These are phyloP conservation scores for Apiotrichum domesticum DNA, from an alignment of 1,284 basidiomycete species.

Conservation along the genomic window DNA sequence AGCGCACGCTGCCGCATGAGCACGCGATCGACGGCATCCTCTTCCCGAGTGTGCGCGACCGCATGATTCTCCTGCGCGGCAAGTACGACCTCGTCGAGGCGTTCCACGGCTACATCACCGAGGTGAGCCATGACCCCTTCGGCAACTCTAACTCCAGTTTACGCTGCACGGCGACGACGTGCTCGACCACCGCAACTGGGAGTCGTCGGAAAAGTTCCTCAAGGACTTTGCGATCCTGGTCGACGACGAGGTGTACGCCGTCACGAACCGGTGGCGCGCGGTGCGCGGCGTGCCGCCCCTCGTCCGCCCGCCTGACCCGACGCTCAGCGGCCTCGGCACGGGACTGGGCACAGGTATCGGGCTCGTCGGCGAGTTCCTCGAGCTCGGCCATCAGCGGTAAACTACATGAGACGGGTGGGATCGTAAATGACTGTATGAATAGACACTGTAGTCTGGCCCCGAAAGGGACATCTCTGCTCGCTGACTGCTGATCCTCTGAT, in stretches of 20 bases:
- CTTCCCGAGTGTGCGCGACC: slow-evolving; percentile 77
- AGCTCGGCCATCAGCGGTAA: background rate
- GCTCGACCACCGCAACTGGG: slow-evolving; percentile 79
- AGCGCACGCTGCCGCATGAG: slow-evolving; percentile 81
- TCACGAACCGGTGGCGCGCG: slow-evolving; percentile 41
- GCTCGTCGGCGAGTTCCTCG: slow-evolving; percentile 6
- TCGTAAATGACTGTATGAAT: too few relatives aligned
- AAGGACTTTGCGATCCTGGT: slow-evolving; percentile 57
- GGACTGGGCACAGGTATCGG: slow-evolving; percentile 7
- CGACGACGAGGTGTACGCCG: slow-evolving; percentile 40
- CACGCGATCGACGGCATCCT: slow-evolving; percentile 81
- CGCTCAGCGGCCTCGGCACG: background rate
- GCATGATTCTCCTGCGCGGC: slow-evolving; percentile 74
- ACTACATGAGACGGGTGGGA: too few relatives aligned
- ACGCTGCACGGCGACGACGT: slow-evolving; percentile 83
- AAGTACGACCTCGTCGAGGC: slow-evolving; percentile 37
- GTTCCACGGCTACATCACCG: slow-evolving; percentile 31
- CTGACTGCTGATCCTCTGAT: too few relatives aligned
- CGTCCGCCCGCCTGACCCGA: slow-evolving; percentile 4
- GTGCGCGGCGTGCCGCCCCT: slow-evolving; percentile 27
- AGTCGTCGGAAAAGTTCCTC: slow-evolving; percentile 74
- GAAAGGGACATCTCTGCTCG: too few relatives aligned
- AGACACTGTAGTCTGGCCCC: too few relatives aligned
- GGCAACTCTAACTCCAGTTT: slow-evolving; percentile 51
- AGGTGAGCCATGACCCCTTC: slow-evolving; percentile 20